These are phyloP conservation scores for Diddensiella transvaalensis DNA, from an alignment of 805 yeast species.

Conservation along the genomic window DNA sequence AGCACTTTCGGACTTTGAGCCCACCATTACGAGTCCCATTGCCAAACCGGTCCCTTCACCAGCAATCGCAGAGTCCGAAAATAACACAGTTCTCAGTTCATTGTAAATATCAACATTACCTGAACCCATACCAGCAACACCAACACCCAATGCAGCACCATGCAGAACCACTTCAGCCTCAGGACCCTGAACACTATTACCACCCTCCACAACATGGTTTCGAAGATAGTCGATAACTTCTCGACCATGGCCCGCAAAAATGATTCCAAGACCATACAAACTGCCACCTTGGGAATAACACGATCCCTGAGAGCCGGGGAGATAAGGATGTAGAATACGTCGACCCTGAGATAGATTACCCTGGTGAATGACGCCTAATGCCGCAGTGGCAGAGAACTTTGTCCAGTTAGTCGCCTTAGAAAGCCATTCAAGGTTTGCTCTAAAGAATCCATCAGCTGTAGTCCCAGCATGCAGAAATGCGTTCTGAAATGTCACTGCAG, in stretches of 20 bases:
- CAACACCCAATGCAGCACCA: slow-evolving; percentile 93
- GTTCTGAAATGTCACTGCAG: slow-evolving; percentile 91
- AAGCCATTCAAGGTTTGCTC: slow-evolving; percentile 90
- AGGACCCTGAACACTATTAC: slow-evolving; percentile 34
- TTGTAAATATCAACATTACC: slow-evolving; percentile 71
- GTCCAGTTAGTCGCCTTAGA: slow-evolving; percentile 99
- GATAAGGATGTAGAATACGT: slow-evolving; percentile 80
- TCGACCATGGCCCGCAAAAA: slow-evolving; percentile 94
- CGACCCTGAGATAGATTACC: slow-evolving; percentile 92
- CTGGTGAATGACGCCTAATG: slow-evolving; percentile 93
- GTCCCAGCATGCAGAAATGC: slow-evolving; percentile 97
- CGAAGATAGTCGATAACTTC: slow-evolving; percentile 74
- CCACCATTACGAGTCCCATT: slow-evolving; percentile 94
- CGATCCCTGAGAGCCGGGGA: slow-evolving; percentile 76
- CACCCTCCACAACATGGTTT: slow-evolving; percentile 52
- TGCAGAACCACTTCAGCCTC: slow-evolving; percentile 85
- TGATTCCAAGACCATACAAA: slow-evolving; percentile 84
- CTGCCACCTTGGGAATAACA: slow-evolving; percentile 96
- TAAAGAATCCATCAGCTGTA: slow-evolving; percentile 87
- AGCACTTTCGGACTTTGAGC: slow-evolving; percentile 72
- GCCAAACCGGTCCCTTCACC: slow-evolving; percentile 96
- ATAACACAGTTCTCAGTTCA: slow-evolving; percentile 76
- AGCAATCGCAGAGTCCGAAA: slow-evolving; percentile 86
- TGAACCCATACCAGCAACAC: slow-evolving; percentile 96
- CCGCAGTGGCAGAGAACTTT: slow-evolving; percentile 95